Percentiles rank a stretch among this genome's conserved stretches.
These are phyloP conservation scores for Eucalyptus sp. DNA, from an alignment of 345 rosid species.

Conservation along the genomic window DNA sequence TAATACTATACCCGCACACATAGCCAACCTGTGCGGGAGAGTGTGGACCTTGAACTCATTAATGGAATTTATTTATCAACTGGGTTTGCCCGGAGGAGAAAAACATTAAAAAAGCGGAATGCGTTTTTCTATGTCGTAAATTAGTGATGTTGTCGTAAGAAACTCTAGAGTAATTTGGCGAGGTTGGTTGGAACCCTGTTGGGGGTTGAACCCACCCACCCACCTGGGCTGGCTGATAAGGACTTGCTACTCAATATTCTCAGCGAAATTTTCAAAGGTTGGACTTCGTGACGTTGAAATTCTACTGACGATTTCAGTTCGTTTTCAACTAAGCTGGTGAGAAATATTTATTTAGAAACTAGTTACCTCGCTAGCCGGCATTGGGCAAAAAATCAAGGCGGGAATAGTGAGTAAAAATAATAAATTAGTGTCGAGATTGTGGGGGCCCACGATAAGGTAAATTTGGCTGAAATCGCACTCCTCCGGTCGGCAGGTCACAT, in stretches of 20 bases:
- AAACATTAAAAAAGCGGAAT: neutral
- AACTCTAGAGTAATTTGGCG: neutral
- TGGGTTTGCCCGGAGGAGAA: rapidly evolving
- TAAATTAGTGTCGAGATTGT: rapidly evolving
- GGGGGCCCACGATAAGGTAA: neutral
- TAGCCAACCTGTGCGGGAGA: neutral
- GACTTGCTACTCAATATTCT: neutral
- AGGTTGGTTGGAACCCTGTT: neutral
- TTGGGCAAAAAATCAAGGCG: neutral
- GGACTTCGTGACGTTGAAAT: neutral
- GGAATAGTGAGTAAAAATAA: neutral
- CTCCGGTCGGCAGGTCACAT: neutral
- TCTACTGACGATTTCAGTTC: neutral
- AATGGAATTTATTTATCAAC: neutral
- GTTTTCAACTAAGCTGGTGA: neutral
- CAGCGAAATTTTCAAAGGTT: neutral
- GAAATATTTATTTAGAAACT: neutral
- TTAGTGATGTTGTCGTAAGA: neutral
- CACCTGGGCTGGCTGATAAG: rapidly evolving
- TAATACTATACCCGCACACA: neutral
- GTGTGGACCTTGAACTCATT: neutral
- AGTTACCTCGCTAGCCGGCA: rapidly evolving
- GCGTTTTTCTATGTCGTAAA: neutral
- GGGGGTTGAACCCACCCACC: neutral
- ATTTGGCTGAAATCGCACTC: neutral